phyloP scores from a whole-genome alignment of 177 flowering plant species.

The Tripterygium wilfordii region DNA sequence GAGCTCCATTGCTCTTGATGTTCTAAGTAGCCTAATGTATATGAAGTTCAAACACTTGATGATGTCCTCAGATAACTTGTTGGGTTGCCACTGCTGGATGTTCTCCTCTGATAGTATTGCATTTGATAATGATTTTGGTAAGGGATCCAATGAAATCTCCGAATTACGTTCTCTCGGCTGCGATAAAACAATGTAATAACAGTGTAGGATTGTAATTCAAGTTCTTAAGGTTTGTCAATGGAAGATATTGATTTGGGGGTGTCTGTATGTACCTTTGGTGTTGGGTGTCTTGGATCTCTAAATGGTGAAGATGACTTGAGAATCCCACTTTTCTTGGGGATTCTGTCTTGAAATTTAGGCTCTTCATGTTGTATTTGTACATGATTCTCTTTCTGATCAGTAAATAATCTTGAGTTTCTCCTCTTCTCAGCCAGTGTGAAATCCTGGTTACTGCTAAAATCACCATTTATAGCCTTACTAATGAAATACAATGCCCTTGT shows the following conservation, averaged over 20 bases:
- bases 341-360: slow-evolving; percentile 22
- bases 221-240: no score
- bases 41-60: slow-evolving; percentile 86
- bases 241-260: no score
- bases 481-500: slow-evolving; percentile 75
- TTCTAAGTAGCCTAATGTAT: slow-evolving; percentile 64
- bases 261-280: slow-evolving; percentile 41
- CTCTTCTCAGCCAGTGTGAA: slow-evolving; percentile 35
- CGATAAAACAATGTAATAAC: slow-evolving; percentile 8
- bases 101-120: slow-evolving; percentile 31
- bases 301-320: slow-evolving; percentile 44
- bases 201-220: no score
- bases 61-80: slow-evolving; percentile 86
- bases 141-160: slow-evolving; percentile 22
- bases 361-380: slow-evolving; percentile 27
- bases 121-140: slow-evolving; percentile 29
- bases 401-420: slow-evolving; percentile 12
- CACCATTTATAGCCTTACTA: slow-evolving; percentile 88
- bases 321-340: slow-evolving; percentile 36
- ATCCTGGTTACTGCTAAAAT: slow-evolving; percentile 34
- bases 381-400: slow-evolving; percentile 37
- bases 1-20: slow-evolving; percentile 66
- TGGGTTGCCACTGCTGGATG: slow-evolving; percentile 54
- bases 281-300: slow-evolving; percentile 40
- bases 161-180: slow-evolving; percentile 40